Evolutionary conservation across 139 green algal species (phyloP).

Genomic region (Chlorella sp.): DNA sequence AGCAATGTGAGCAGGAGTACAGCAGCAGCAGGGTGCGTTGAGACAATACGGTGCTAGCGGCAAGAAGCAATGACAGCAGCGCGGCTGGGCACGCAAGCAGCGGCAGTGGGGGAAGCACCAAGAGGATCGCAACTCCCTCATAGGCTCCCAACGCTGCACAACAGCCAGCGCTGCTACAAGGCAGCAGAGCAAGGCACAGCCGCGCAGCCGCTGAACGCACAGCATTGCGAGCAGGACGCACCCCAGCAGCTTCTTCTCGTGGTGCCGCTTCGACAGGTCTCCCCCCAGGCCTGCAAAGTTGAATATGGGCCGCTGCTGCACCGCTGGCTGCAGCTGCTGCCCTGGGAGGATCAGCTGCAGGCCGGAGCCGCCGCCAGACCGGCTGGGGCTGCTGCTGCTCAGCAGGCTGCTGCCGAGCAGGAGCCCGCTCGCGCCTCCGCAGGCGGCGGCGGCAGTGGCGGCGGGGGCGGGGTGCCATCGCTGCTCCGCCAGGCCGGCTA

Average conservation of each 20-base stretch:
- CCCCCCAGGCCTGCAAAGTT: constrained; percentile 27
- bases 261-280: constrained; percentile 48
- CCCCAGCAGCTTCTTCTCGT: constrained; percentile 55
- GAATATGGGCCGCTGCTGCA: constrained; percentile 20
- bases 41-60: too few species aligned
- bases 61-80: too few species aligned
- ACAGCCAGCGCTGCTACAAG: too few species aligned
- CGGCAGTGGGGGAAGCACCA: too few species aligned
- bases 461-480: neutral
- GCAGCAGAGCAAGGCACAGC: too few species aligned
- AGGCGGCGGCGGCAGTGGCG: neutral
- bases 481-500: neutral
- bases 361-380: neutral
- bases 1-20: too few species aligned
- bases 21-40: neutral
- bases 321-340: constrained; percentile 9
- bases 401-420: neutral
- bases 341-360: neutral
- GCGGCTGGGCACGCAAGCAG: too few species aligned
- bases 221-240: neutral
- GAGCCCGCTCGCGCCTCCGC: neutral
- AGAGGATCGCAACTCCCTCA: too few species aligned
- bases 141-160: too few species aligned
- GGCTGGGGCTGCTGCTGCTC: neutral
- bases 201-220: neutral